Base-by-base conservation (phyloP, 805 yeast species). In the Wickerhamomyces tratensis region DNA sequence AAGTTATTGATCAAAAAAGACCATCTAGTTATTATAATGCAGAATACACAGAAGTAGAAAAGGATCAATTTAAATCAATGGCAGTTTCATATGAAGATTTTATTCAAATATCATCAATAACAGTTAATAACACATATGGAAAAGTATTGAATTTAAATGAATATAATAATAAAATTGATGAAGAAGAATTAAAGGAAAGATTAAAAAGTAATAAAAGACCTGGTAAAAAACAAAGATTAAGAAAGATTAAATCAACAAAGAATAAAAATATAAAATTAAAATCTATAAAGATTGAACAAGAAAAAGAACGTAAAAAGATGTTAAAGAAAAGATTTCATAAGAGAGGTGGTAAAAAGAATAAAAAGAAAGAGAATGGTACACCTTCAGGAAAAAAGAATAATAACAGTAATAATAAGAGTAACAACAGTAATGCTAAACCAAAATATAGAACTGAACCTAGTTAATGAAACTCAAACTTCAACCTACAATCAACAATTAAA, bases 261-360 rank as follows among this genome's bases (percentile, higher is more conserved):
- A 41, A 44, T 5, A 44, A 39, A 5, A 30, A 46, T 15, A 20
- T 15, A 14, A 14, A 20, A 35, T 9, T 15, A 14, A 43, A 43
- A 37, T 36, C 53, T 12, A 41, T 44, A 27, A 41, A 43, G 25
- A 20, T 40, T 3, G 42, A 41, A 33, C 42, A 43, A 43, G 41
- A 39, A 33, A 9, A 34, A 12, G 48, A 48, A 6, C 30, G 43
- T 43, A 35, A 50, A 54, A 39, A 33, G 43, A 44, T 46, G 42
- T 48, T 56, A 36, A 61, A 47, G 44, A 53, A 49, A 39, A 39
- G 47, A 5, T 46, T 49, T 31, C 50, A 45, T 20, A 52, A 45
- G 33, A 47, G 53, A 51, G 56, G 54, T 29, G 58, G 57, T 35
- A 52, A 49, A 37, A 51, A 49, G 49, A 45, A 53, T 29, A 52